A percentile compares a stretch with the other conserved stretches of the same genome.
Evolutionary conservation across 179 eudicot species (phyloP).

Genomic region (Carnegiea gigantea): DNA sequence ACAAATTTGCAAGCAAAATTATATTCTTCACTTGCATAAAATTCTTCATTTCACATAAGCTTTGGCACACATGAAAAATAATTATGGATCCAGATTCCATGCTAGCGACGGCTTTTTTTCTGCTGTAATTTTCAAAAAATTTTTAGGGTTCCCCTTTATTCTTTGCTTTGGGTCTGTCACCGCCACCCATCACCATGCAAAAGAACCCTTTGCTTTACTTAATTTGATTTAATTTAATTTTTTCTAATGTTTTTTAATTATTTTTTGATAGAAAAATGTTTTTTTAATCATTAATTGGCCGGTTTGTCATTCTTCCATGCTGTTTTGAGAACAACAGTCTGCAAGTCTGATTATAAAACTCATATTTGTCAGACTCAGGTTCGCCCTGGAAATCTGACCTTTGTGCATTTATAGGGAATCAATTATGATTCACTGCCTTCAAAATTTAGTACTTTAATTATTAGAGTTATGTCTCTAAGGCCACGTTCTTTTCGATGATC

Average conservation of each 20-base stretch:
- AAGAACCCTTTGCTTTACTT: conserved; percentile 11
- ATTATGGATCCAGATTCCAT: neutral
- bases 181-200: conserved; percentile 7
- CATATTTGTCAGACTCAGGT: neutral
- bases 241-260: neutral
- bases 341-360: neutral
- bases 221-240: neutral
- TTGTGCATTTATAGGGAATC: neutral
- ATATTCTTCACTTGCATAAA: neutral
- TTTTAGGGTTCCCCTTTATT: conserved; percentile 21
- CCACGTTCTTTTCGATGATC: no score
- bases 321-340: neutral
- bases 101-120: conserved; percentile 9
- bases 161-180: conserved; percentile 29
- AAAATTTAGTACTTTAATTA: neutral
- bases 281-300: neutral
- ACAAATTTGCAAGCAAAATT: no score
- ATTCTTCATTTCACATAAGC: neutral
- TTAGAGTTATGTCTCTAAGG: neutral
- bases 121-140: neutral
- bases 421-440: neutral
- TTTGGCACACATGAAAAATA: neutral
- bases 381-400: neutral
- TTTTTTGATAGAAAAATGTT: no score
- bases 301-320: neutral